Base-by-base conservation (phyloP, 768 basidiomycete genomes). In the Rhizopogon vesiculosus region DNA sequence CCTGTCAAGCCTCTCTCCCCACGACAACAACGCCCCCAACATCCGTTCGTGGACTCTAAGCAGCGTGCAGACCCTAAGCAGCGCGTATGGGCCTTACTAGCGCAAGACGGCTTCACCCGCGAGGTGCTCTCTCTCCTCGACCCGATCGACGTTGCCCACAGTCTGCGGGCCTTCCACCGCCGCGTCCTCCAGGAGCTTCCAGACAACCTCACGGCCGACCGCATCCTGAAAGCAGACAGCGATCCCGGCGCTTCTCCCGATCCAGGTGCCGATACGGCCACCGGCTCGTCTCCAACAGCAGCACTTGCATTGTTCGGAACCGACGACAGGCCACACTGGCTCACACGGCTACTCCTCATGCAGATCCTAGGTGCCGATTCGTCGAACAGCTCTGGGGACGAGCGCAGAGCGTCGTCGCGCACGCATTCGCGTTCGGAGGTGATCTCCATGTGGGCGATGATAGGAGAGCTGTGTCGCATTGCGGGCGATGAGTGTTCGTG, bases 401-500 rank as follows among this genome's bases (percentile, higher is more conserved):
- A 74, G 25, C 66, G 71, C 25, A 42, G 22, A 9, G 41, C 57
- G n/a, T 77, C 79, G 0, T 80, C 84, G 16, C 81, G 81, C 15
- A 86, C 86, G 3, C 87, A 89, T 64, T 79, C 85, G 5, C 78
- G 91, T 25, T 86, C 86, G 3, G 87, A 87, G 56, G 77, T 89
- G 8, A 83, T 93, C 42, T 78, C 82, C 0, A 76, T 80, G 0
- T 93, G 91, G 91, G 80, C 80, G 9, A 77, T 78, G 42, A 76
- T 92, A 1, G 91, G 84, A 1, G 91, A 93, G 63, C 67, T 86
- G 28, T 87, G 87, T 57, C 77, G 91, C 8, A 64, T 74, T n/a
- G 74, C 76, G 2, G 91, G 91, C 0, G 91, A 93, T 60, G 87
- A 89, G 63, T 87, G 85, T 56, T 83, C 89, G 13, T 93, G 87